A percentile compares a stretch with the other conserved stretches of the same genome.
These are phyloP conservation scores for Rubroboletus pulcherrimus DNA, from an alignment of 768 basidiomycete species.

Conservation along the genomic window DNA sequence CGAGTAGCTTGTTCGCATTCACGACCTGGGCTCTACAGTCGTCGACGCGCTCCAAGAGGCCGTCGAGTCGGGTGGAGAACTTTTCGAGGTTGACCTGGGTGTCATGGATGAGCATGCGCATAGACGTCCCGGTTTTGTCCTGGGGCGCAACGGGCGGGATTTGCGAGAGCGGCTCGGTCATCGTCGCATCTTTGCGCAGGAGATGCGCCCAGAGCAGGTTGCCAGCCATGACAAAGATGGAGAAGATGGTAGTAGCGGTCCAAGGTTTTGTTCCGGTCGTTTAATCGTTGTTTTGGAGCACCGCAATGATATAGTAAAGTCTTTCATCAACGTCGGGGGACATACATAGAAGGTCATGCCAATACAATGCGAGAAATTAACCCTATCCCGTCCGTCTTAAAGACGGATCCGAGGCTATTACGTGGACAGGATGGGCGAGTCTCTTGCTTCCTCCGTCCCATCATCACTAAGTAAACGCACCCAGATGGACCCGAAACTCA, in stretches of 20 bases:
- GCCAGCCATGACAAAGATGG: constrained; percentile 5
- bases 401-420: no score
- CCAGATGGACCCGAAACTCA: neutral
- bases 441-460: no score
- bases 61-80: constrained; percentile 55
- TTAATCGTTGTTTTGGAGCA: no score
- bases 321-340: no score
- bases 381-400: no score
- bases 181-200: constrained; percentile 40
- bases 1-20: constrained; percentile 52
- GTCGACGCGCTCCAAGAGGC: constrained; percentile 48
- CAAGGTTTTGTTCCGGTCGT: no score
- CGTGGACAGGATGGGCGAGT: no score
- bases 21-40: constrained; percentile 51
- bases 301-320: no score
- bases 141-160: constrained; percentile 43
- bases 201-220: constrained; percentile 52
- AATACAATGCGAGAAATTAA: no score
- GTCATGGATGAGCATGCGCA: constrained; percentile 69
- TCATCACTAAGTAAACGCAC: neutral
- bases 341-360: no score
- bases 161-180: constrained; percentile 19
- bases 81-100: constrained; percentile 68
- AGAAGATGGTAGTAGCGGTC: neutral
- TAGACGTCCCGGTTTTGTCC: constrained; percentile 67